Evolutionary conservation across 495 filamentous ascomycete genomes (phyloP), one percentile per base, ranked within the genome.

Genomic region (Lepraria neglecta): DNA sequence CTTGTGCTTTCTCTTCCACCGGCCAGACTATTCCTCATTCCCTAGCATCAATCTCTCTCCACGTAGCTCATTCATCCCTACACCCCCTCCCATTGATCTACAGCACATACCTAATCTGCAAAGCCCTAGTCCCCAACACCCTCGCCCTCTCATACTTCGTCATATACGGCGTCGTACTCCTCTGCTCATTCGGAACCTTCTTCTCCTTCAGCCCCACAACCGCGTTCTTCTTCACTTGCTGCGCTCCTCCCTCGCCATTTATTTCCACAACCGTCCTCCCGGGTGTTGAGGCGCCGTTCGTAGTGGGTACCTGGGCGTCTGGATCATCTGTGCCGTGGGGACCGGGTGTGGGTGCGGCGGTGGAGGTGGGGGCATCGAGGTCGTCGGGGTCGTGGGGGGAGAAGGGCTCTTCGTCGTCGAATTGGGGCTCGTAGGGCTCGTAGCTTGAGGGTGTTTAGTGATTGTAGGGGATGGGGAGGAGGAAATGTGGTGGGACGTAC

Each of bases 121-220:
- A 72, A 44, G 94, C 95, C 61, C 94, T 79, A 53, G 92, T 97
- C 51, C 94, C 94, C 59, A 98, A 77, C 59, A 98, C 88, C 67
- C 94, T 84, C 54, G 94, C 94, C 67, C 85, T 82, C 81, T 98
- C 94, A 76, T 98, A 98, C 76, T 98, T 98, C 67, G 94, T 98
- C 91, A 98, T 95, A 79, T 96, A 98, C 6, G 94, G 95, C 47
- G 94, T 98, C 2, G 95, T 97, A 7, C 82, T 86, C 65, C 94
- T 84, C 77, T 94, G 81, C 58, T 95, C 91, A 64, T 90, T 87
- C 35, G 91, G 82, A 47, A 98, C 88, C 75, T 88, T 92, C 80
- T 94, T 97, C 71, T 90, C 87, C 71, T 89, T 89, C 64, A 84
- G 73, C 64, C 84, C 86, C 68, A 78, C 77, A 66, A 85, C 75